A percentile compares a stretch with the other conserved stretches of the same genome.
phyloP scores from a whole-genome alignment of 352 stramenopile genomes.

The Phytopythium ostracodes region DNA sequence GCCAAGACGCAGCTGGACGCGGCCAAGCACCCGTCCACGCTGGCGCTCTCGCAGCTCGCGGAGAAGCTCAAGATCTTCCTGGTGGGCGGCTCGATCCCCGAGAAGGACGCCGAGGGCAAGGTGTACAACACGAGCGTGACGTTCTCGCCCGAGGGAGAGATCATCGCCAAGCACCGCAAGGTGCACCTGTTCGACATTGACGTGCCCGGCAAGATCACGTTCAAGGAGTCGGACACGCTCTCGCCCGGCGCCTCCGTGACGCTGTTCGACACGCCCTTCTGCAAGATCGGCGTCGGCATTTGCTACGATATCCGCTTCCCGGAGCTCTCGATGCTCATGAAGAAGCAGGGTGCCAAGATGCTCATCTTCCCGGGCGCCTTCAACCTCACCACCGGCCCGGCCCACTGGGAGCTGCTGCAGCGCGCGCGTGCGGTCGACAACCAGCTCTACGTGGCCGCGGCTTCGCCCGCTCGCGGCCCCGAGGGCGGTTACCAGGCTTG shows the following conservation, averaged over 20 bases:
- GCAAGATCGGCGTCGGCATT: constrained; percentile 97
- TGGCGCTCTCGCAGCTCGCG: constrained; percentile 89
- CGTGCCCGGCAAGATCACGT: constrained; percentile 98
- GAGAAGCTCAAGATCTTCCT: constrained; percentile 90
- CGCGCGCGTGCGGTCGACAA: constrained; percentile 92
- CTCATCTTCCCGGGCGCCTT: constrained; percentile 85
- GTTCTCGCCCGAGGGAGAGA: constrained; percentile 90
- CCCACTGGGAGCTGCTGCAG: constrained; percentile 99
- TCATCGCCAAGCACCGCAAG: constrained; percentile 99
- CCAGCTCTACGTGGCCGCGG: constrained; percentile 96
- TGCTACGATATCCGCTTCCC: constrained; percentile 99
- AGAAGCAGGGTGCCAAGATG: constrained; percentile 87
- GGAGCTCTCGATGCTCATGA: constrained; percentile 96
- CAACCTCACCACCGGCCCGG: constrained; percentile 91
- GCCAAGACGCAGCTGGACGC: constrained; percentile 48
- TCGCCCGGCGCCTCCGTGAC: constrained; percentile 88
- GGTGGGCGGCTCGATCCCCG: constrained; percentile 96
- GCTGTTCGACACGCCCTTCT: constrained; percentile 85
- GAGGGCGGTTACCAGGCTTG: constrained; percentile 98
- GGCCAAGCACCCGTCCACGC: constrained; percentile 77
- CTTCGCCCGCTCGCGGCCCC: constrained; percentile 93
- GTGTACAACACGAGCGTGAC: constrained; percentile 99
- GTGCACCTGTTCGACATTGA: constrained; percentile 99
- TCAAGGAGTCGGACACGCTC: constrained; percentile 99
- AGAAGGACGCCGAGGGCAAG: constrained; percentile 77